A percentile compares a stretch with the other conserved stretches of the same genome.
Evolutionary conservation across 176 grass and related monocot genomes (phyloP).

Genomic region (Tuctoria greenei): DNA sequence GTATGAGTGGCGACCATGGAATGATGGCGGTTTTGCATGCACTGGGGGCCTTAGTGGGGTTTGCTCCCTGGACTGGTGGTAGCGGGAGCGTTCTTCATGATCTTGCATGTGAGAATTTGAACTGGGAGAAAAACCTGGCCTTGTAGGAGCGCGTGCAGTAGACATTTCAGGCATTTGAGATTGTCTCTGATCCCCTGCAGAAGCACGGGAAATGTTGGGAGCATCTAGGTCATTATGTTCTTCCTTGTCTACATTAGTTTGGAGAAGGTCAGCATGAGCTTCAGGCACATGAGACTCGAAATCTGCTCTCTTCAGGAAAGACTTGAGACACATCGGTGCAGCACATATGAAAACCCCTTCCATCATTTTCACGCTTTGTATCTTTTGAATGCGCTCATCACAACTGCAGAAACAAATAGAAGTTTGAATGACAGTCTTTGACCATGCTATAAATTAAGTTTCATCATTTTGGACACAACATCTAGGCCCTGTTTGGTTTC

Average conservation of each 20-base stretch:
- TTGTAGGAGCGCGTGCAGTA: conserved; percentile 66
- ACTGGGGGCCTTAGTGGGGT: conserved; percentile 46
- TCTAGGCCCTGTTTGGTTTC: too few relatives aligned
- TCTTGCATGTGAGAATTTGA: conserved; percentile 68
- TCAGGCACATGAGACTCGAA: conserved; percentile 77
- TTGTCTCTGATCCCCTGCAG: conserved; percentile 53
- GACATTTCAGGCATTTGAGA: conserved; percentile 75
- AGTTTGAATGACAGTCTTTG: conserved; percentile 9
- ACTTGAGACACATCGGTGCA: conserved; percentile 92
- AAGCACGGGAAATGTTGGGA: conserved; percentile 54
- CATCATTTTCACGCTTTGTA: conserved; percentile 96
- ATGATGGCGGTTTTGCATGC: conserved; percentile 47
- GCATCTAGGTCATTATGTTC: conserved; percentile 61
- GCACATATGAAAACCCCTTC: conserved; percentile 97
- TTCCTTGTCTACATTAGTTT: conserved; percentile 53
- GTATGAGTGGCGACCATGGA: conserved; percentile 50
- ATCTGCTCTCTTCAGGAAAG: conserved; percentile 77
- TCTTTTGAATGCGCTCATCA: conserved; percentile 96
- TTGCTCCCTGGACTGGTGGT: conserved; percentile 66
- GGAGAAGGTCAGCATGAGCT: conserved; percentile 62
- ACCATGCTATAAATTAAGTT: conserved; percentile 8
- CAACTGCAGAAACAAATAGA: conserved; percentile 61
- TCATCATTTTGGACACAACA: not conserved
- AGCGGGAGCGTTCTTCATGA: conserved; percentile 55
- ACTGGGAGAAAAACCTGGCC: conserved; percentile 54